Evolutionary conservation across 208 protist genomes (phyloP).

Genomic region (Crithidia expoeki): DNA sequence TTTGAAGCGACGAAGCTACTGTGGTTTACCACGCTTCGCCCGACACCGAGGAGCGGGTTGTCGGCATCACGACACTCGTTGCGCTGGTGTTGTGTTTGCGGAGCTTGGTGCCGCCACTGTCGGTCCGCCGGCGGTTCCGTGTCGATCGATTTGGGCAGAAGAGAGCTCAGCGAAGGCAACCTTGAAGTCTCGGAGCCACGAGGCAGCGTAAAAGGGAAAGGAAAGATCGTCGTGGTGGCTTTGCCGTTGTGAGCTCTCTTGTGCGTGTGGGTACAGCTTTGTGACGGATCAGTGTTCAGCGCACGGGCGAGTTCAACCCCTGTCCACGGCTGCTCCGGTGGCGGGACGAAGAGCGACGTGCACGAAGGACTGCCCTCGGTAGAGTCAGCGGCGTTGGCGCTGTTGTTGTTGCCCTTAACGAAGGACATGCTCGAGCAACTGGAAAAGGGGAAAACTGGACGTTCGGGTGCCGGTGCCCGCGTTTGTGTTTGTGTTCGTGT

Average conservation of each 20-base stretch:
- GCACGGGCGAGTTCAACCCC: conserved; percentile 3
- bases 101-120: background rate
- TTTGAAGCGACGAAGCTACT: background rate
- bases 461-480: too few species aligned
- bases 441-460: too few species aligned
- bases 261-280: background rate
- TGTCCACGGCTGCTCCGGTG: conserved; percentile 25
- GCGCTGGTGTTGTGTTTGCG: background rate
- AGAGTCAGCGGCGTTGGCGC: conserved; percentile 4
- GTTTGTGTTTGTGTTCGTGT: too few species aligned
- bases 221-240: conserved; percentile 12
- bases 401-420: conserved; percentile 8
- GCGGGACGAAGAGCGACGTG: conserved; percentile 19
- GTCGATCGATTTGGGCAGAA: conserved; percentile 9
- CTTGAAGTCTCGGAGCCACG: background rate
- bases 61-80: background rate
- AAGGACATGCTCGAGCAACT: background rate
- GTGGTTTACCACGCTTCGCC: background rate
- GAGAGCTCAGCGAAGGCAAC: conserved; percentile 10
- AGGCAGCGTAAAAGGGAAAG: conserved; percentile 17
- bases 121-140: too few species aligned
- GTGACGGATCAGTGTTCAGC: background rate
- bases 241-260: background rate
- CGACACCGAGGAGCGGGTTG: background rate
- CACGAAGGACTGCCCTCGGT: conserved; percentile 1